A percentile compares a stretch with the other conserved stretches of the same genome.
These are phyloP conservation scores for Globisporangium cederbergense DNA, from an alignment of 352 stramenopile genomes.

Conservation along the genomic window DNA sequence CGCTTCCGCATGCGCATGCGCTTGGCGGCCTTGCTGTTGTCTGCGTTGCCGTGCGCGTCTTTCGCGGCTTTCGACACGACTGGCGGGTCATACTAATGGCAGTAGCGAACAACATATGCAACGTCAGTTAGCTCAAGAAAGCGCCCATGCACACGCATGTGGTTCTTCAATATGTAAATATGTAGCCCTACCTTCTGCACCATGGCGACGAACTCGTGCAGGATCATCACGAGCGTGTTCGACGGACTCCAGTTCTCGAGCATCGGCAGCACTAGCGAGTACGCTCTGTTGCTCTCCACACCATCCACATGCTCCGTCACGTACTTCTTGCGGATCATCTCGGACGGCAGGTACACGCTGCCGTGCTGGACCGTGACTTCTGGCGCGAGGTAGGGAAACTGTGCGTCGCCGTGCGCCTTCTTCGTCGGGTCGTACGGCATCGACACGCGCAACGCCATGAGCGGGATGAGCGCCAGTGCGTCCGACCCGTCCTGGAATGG, in stretches of 20 bases:
- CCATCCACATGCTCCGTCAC: neutral
- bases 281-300: constrained; percentile 5
- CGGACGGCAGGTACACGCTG: constrained; percentile 43
- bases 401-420: constrained; percentile 28
- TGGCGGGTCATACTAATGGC: constrained; percentile 29
- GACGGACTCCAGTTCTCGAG: constrained; percentile 75
- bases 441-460: constrained; percentile 45
- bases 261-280: constrained; percentile 43
- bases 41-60: constrained; percentile 5
- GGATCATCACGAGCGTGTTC: constrained; percentile 66
- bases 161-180: neutral
- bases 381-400: constrained; percentile 63
- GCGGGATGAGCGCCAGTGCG: constrained; percentile 56
- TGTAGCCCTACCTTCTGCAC: constrained; percentile 42
- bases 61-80: constrained; percentile 14
- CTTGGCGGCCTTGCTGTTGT: neutral
- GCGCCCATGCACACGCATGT: neutral
- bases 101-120: neutral
- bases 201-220: constrained; percentile 60
- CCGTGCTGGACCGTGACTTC: constrained; percentile 46
- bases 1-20: constrained; percentile 66
- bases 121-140: neutral
- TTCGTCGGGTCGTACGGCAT: constrained; percentile 49
- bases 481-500: constrained; percentile 72
- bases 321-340: constrained; percentile 29